Percentiles rank a stretch among this genome's conserved stretches.
These are phyloP conservation scores for Alloascoidea africana DNA, from an alignment of 805 yeast species.

Conservation along the genomic window DNA sequence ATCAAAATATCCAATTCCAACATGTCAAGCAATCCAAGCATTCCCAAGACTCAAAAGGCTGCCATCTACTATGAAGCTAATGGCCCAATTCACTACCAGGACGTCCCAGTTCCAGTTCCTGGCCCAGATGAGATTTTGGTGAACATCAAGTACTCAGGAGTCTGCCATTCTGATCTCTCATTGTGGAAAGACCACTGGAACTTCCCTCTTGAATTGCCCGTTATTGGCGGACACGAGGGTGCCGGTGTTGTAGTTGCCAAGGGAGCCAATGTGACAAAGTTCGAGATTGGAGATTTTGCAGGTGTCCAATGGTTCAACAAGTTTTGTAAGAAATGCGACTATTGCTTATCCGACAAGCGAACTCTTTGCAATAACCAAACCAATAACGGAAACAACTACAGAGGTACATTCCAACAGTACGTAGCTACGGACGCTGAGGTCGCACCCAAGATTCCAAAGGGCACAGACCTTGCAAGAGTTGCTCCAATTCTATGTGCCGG, in stretches of 20 bases:
- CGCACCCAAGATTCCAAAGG: conserved; percentile 25
- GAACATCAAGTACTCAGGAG: conserved; percentile 60
- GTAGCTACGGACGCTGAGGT: conserved; percentile 29
- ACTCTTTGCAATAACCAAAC: too few relatives aligned
- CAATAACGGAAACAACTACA: not conserved
- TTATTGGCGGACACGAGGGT: conserved; percentile 1
- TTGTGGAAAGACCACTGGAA: conserved; percentile 69
- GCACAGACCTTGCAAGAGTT: conserved; percentile 19
- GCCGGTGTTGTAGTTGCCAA: not conserved
- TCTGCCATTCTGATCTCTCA: conserved; percentile 62
- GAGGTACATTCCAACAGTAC: conserved; percentile 28
- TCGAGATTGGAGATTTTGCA: not conserved
- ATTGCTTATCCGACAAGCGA: too few relatives aligned
- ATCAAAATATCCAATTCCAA: too few relatives aligned
- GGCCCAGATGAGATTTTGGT: conserved; percentile 48
- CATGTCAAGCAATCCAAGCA: too few relatives aligned
- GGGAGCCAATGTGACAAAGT: not conserved
- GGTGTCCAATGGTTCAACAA: not conserved
- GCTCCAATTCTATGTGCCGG: conserved; percentile 50
- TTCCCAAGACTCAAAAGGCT: conserved; percentile 21
- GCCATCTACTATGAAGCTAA: conserved; percentile 19
- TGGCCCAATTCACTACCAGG: conserved; percentile 3
- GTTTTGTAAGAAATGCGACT: not conserved
- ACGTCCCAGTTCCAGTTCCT: conserved; percentile 21
- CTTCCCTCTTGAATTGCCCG: conserved; percentile 20